Conservation (phyloP, 768 basidiomycete species). For the Serendipita sp. region DNA sequence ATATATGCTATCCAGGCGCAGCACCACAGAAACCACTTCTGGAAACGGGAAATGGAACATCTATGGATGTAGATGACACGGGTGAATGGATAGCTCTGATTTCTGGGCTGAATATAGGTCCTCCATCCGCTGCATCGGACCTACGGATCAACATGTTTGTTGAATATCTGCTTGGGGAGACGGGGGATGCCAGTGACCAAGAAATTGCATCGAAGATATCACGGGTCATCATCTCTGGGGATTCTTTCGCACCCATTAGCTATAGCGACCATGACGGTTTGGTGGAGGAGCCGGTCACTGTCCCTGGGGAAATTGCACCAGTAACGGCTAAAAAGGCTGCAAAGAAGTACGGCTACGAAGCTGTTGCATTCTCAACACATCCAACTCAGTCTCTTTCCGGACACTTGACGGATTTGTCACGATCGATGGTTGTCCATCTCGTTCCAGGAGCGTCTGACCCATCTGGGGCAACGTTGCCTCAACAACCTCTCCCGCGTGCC, state of each 20-base stretch:
- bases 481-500: slow-evolving; percentile 80
- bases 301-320: neutral
- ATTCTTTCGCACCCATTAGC: slow-evolving; percentile 50
- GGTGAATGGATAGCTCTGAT: slow-evolving; percentile 74
- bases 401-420: slow-evolving; percentile 58
- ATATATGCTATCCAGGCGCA: slow-evolving; percentile 71
- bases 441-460: slow-evolving; percentile 83
- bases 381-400: slow-evolving; percentile 56
- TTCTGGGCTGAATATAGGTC: slow-evolving; percentile 73
- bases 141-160: slow-evolving; percentile 71
- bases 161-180: slow-evolving; percentile 79
- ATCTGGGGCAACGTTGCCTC: slow-evolving; percentile 75
- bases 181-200: slow-evolving; percentile 52
- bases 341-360: slow-evolving; percentile 46
- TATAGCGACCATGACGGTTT: slow-evolving; percentile 21
- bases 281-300: neutral
- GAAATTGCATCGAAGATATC: slow-evolving; percentile 54
- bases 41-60: slow-evolving; percentile 18
- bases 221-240: slow-evolving; percentile 76
- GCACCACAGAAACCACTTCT: slow-evolving; percentile 37
- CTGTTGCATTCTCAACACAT: slow-evolving; percentile 51
- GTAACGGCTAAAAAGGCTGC: slow-evolving; percentile 24
- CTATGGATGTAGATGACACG: slow-evolving; percentile 55
- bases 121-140: slow-evolving; percentile 35
- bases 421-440: slow-evolving; percentile 69